Evolutionary conservation across 192 early-diverging fungal genomes (phyloP), one percentile per base, ranked within the genome.

Genomic region (Coemansia furcata): DNA sequence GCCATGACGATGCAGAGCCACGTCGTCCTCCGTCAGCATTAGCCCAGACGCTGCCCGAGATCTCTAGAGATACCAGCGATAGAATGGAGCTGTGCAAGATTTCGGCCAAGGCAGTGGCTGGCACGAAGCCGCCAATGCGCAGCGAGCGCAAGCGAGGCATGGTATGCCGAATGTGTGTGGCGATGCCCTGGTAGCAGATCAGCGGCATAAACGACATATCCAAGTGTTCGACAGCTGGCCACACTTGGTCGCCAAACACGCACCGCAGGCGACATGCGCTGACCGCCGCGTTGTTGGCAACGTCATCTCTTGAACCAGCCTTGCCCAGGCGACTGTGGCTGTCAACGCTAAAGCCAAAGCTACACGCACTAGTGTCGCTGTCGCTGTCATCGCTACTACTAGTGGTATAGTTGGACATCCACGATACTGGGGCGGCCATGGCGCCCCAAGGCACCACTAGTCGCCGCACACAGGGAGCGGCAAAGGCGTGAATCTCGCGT

Each of bases 151-250:
- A 58, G 29, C 63, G 62, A n/a, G 72, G 72, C 72, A 74, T 68
- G 1, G 66, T 68, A 46, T 62, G 66, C 55, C 33, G 62, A n/a
- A 74, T 54, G 37, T 68, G 72, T 6, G 61, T 66, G 7, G 58
- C 66, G 42, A 74, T 57, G 57, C 72, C 72, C 57, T 74, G 72
- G 66, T 74, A 74, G 66, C 66, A 74, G 66, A 74, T 68, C 61
- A 74, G 66, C 72, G 72, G 72, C 72, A 74, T 74, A 32, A 74
- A 74, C 66, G 72, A 64, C 72, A 74, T 74, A 47, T 74, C 72
- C 38, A 74, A 58, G 62, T 74, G 72, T 58, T 68, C 72, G 49
- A 68, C 72, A 17, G 42, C 47, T 9, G 72, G 72, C 72, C 72
- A 74, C 26, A 54, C 57, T 55, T 61, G 57, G 52, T 55, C 63